phyloP scores from a whole-genome alignment of 2,329 filamentous ascomycete species.

The Rhynchosporium graminicola region DNA sequence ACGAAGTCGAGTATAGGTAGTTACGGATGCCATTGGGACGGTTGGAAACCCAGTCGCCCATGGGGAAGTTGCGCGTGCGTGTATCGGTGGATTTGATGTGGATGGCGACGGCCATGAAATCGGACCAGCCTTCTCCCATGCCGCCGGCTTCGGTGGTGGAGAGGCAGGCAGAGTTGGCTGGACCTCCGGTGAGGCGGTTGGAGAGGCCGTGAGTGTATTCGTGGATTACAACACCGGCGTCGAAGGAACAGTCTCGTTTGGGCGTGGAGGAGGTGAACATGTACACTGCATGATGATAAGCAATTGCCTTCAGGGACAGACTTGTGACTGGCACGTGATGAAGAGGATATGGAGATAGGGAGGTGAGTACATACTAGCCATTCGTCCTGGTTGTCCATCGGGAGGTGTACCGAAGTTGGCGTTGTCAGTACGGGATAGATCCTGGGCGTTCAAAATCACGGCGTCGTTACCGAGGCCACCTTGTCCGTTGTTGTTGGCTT shows the following conservation, averaged over 20 bases:
- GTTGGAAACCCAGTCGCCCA: slow-evolving; percentile 53
- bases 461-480: slow-evolving; percentile 54
- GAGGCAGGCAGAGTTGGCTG: slow-evolving; percentile 49
- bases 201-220: slow-evolving; percentile 55
- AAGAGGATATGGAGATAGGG: background rate
- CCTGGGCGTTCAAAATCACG: slow-evolving; percentile 58
- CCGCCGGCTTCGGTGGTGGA: slow-evolving; percentile 51
- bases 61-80: slow-evolving; percentile 47
- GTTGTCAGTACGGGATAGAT: slow-evolving; percentile 56
- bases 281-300: slow-evolving; percentile 47
- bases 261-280: slow-evolving; percentile 53
- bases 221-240: slow-evolving; percentile 61
- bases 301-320: background rate
- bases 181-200: slow-evolving; percentile 48
- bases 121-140: slow-evolving; percentile 61
- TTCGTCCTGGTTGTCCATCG: slow-evolving; percentile 53
- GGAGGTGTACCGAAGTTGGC: slow-evolving; percentile 58
- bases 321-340: background rate
- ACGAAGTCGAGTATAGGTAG: slow-evolving; percentile 53
- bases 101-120: slow-evolving; percentile 56
- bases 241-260: slow-evolving; percentile 46
- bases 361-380: slow-evolving; percentile 42
- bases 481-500: slow-evolving; percentile 55
- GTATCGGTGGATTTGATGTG: slow-evolving; percentile 50
- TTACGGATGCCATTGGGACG: slow-evolving; percentile 49